phyloP scores from a whole-genome alignment of 2,329 filamentous ascomycete species.

The Chrysosporium queenslandicum region DNA sequence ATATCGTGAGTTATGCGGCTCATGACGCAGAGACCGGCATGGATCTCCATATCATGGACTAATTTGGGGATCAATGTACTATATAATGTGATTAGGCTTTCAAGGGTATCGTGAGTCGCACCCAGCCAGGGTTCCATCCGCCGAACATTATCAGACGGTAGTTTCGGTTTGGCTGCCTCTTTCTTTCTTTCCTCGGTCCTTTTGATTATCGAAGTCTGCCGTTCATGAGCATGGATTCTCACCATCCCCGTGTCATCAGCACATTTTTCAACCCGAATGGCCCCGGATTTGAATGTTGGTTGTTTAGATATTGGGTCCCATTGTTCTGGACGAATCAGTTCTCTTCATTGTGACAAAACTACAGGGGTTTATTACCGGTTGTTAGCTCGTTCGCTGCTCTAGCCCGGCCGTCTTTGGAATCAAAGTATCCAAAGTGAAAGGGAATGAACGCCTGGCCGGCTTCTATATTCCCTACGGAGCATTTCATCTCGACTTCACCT shows the following conservation, averaged over 20 bases:
- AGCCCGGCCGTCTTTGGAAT: slow-evolving; percentile 26
- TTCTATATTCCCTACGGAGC: slow-evolving; percentile 23
- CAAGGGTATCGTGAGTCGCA: slow-evolving; percentile 24
- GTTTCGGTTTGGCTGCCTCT: neutral
- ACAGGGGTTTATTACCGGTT: slow-evolving; percentile 21
- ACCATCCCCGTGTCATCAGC: slow-evolving; percentile 14
- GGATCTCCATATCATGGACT: slow-evolving; percentile 26
- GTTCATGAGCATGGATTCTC: slow-evolving; percentile 18
- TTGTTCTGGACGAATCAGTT: slow-evolving; percentile 18
- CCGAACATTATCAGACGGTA: slow-evolving; percentile 19
- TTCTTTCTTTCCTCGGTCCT: slow-evolving; percentile 14
- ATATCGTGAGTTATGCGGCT: slow-evolving; percentile 21
- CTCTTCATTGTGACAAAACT: neutral
- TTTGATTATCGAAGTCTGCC: slow-evolving; percentile 21
- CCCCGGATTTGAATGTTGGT: slow-evolving; percentile 31
- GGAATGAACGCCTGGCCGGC: slow-evolving; percentile 32
- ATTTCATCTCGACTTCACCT: slow-evolving; percentile 26
- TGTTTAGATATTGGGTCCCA: slow-evolving; percentile 34
- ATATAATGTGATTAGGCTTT: slow-evolving; percentile 23
- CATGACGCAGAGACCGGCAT: slow-evolving; percentile 24
- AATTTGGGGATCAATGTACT: slow-evolving; percentile 21
- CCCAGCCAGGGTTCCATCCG: slow-evolving; percentile 29
- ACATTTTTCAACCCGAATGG: slow-evolving; percentile 28
- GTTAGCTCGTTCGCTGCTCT: slow-evolving; percentile 33
- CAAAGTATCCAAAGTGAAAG: slow-evolving; percentile 34